Evolutionary conservation across 805 yeast genomes (phyloP).

Genomic region (Candida nitratophila): DNA sequence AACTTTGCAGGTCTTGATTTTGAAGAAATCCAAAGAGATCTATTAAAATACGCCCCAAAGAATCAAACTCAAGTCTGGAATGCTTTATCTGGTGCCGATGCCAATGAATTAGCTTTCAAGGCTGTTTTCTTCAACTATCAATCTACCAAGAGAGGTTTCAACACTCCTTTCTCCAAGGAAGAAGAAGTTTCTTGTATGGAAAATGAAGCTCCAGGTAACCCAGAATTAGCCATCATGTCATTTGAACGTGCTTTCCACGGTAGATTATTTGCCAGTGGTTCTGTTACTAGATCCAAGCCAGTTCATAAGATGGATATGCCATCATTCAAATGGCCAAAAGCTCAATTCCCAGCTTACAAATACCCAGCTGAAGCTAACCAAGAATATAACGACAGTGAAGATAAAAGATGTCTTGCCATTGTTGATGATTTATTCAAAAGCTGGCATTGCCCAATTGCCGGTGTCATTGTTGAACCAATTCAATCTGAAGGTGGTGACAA

Average conservation of each 20-base stretch:
- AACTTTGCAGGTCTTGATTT: conserved; percentile 69
- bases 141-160: conserved; percentile 57
- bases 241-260: conserved; percentile 93
- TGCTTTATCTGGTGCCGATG: conserved; percentile 80
- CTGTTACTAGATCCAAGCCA: conserved; percentile 91
- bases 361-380: conserved; percentile 86
- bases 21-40: conserved; percentile 42
- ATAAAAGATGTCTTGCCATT: conserved; percentile 67
- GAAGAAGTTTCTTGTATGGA: conserved; percentile 73
- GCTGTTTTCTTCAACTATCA: conserved; percentile 83
- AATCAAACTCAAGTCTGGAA: conserved; percentile 74
- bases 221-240: conserved; percentile 77
- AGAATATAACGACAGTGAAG: conserved; percentile 67
- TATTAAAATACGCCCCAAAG: conserved; percentile 70
- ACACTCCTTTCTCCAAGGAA: conserved; percentile 52
- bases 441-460: conserved; percentile 79
- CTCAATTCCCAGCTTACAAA: conserved; percentile 71
- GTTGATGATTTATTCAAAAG: conserved; percentile 64
- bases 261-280: conserved; percentile 84
- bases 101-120: conserved; percentile 83
- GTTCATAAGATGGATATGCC: conserved; percentile 91
- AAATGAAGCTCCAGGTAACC: conserved; percentile 82
- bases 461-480: conserved; percentile 83
- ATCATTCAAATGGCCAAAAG: conserved; percentile 95
- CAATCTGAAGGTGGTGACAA: conserved; percentile 92